Base-by-base conservation (phyloP, 2,329 filamentous ascomycete genomes). In the Fusarium algeriense region DNA sequence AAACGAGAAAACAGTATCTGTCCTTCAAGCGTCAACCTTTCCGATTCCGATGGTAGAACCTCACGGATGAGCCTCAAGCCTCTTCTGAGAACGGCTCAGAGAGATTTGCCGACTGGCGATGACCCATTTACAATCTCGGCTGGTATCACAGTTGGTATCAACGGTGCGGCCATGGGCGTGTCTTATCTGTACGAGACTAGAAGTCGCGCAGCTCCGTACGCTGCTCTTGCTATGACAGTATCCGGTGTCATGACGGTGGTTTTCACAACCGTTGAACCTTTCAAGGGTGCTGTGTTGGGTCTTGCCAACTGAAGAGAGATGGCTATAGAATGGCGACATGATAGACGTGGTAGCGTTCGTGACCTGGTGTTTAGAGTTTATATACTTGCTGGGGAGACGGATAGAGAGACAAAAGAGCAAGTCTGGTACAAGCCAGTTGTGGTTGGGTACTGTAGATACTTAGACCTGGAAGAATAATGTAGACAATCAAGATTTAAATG, bases 161-260 rank as follows among this genome's bases (percentile, higher is more conserved):
- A 89, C 69, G 86, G 86, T 2, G 87, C 87, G 1, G 88, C 88
- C 6, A 88, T 90, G 86, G 88, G 88, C 5, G 87, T 88, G 1
- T 83, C 87, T 1, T 86, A 88, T 64, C 80, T 89, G 17, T 88
- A 89, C 60, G 86, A 89, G 76, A 83, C 82, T 11, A 81, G 81
- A 57, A 88, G 85, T 68, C 82, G 81, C 2, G 85, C 87, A 6
- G 86, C 86, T 5, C 86, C 87, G 1, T 89, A 89, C 70, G 85
- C 87, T 5, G 86, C 85, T 3, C 77, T 90, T 19, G 83, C 87
- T 3, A 89, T 89, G 88, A 88, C 87, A 10, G 79, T 87, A 8
- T 87, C 89, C 71, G 87, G 88, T 0, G 81, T 87, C 41, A 84
- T 85, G 79, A 88, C 86, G 2, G 87, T 90, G 1, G 82, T 86